phyloP scores from a whole-genome alignment of 192 early-diverging fungal species.

The Oehlia diaphana region DNA sequence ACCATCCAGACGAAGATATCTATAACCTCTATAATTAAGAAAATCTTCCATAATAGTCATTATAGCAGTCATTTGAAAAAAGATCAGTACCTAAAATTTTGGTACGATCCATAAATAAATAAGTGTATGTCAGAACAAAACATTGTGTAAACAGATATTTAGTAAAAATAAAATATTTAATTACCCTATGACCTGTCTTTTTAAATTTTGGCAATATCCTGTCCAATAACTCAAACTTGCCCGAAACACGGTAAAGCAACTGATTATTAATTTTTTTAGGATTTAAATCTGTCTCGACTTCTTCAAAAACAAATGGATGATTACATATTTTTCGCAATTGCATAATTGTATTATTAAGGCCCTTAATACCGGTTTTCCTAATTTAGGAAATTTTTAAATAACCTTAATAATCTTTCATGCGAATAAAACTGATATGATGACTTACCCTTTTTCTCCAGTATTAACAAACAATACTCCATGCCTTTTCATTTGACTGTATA shows the following conservation, averaged over 20 bases:
- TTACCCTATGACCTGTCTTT: slow-evolving; percentile 75
- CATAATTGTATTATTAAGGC: slow-evolving; percentile 97
- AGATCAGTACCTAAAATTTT: slow-evolving; percentile 62
- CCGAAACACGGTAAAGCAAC: slow-evolving; percentile 78
- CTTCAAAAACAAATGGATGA: slow-evolving; percentile 96
- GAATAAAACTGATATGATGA: not conserved
- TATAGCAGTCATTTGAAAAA: slow-evolving; percentile 86
- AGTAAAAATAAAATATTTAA: slow-evolving; percentile 32
- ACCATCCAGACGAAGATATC: slow-evolving; percentile 88
- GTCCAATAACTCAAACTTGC: slow-evolving; percentile 98
- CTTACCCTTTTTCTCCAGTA: slow-evolving; percentile 62
- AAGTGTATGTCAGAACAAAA: not conserved
- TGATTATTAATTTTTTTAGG: slow-evolving; percentile 69
- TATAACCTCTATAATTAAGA: slow-evolving; percentile 69
- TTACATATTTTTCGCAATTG: slow-evolving; percentile 98
- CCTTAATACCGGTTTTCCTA: slow-evolving; percentile 63
- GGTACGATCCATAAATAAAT: not conserved
- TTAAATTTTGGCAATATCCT: slow-evolving; percentile 91
- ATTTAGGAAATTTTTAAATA: slow-evolving; percentile 14
- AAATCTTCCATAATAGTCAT: slow-evolving; percentile 99
- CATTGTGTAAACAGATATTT: not conserved
- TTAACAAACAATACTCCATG: slow-evolving; percentile 71
- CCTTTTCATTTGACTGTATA: slow-evolving; percentile 88
- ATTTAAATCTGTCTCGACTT: slow-evolving; percentile 85
- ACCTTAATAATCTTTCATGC: not conserved